A percentile compares a stretch with the other conserved stretches of the same genome.
These are phyloP conservation scores for Pichia sp. DNA, from an alignment of 1,139 yeast species.

Conservation along the genomic window DNA sequence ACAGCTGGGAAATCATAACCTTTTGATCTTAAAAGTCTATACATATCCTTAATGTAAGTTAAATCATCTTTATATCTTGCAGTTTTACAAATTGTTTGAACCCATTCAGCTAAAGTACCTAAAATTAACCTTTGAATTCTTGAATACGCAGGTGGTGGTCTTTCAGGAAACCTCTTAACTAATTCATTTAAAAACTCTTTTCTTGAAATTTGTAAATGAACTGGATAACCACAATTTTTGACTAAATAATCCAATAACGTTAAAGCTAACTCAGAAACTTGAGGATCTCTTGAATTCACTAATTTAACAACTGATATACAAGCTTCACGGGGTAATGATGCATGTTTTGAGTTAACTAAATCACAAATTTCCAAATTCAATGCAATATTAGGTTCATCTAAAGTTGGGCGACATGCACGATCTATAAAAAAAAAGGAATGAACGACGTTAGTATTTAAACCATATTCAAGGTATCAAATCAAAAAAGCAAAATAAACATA, in stretches of 20 bases:
- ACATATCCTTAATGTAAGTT: slow-evolving; percentile 93
- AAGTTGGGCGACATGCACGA: slow-evolving; percentile 83
- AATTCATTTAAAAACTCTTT: slow-evolving; percentile 91
- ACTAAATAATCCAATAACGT: slow-evolving; percentile 79
- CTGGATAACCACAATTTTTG: slow-evolving; percentile 96
- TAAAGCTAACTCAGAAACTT: slow-evolving; percentile 57
- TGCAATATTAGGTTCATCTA: slow-evolving; percentile 83
- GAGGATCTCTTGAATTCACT: slow-evolving; percentile 77
- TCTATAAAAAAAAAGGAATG: slow-evolving; percentile 28
- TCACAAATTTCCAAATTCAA: slow-evolving; percentile 91
- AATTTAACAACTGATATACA: slow-evolving; percentile 83
- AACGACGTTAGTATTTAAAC: slow-evolving; percentile 1
- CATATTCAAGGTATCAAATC: neutral
- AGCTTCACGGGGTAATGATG: slow-evolving; percentile 87
- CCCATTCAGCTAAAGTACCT: slow-evolving; percentile 96
- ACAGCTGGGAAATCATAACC: slow-evolving; percentile 91
- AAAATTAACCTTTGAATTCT: slow-evolving; percentile 78
- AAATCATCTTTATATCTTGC: slow-evolving; percentile 87
- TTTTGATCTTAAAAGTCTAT: slow-evolving; percentile 76
- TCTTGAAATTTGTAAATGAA: slow-evolving; percentile 89
- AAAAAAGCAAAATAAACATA: slow-evolving; percentile 31
- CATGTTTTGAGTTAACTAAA: slow-evolving; percentile 86
- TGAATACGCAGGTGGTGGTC: slow-evolving; percentile 83
- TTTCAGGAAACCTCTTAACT: slow-evolving; percentile 89
- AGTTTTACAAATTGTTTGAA: slow-evolving; percentile 87